A percentile compares a stretch with the other conserved stretches of the same genome.
Conservation (phyloP, 2,329 filamentous ascomycete genomes). For the Geosmithia flava region DNA sequence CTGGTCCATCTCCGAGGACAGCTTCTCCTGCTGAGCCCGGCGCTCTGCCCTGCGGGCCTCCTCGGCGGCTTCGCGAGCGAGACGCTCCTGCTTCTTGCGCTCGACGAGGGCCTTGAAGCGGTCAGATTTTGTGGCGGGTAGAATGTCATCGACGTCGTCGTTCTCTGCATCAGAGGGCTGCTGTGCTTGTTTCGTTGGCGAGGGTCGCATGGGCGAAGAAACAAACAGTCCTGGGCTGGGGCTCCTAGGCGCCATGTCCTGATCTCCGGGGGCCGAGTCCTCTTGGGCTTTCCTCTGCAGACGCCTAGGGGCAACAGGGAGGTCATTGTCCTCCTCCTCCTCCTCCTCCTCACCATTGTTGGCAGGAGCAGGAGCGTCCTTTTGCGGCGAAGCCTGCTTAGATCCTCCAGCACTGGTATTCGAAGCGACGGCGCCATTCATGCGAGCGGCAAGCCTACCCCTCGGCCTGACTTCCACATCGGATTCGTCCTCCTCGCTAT, state of each 20-base stretch:
- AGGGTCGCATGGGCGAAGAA: conserved; percentile 30
- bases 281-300: conserved; percentile 20
- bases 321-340: conserved; percentile 27
- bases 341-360: conserved; percentile 15
- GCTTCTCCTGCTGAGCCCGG: conserved; percentile 19
- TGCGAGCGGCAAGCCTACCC: conserved; percentile 51
- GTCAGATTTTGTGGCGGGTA: conserved; percentile 35
- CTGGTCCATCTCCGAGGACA: conserved; percentile 21
- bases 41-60: conserved; percentile 34
- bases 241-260: conserved; percentile 13
- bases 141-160: conserved; percentile 30
- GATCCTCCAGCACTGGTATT: not conserved
- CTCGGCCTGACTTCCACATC: conserved; percentile 34
- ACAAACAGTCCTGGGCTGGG: conserved; percentile 41
- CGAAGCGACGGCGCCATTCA: conserved; percentile 29
- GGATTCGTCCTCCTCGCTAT: conserved; percentile 28
- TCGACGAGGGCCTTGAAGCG: conserved; percentile 62
- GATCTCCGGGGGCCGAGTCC: conserved; percentile 21
- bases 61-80: conserved; percentile 51
- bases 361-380: conserved; percentile 6
- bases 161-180: conserved; percentile 30
- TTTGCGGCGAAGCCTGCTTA: conserved; percentile 12
- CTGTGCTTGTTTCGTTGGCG: conserved; percentile 13
- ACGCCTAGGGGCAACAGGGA: conserved; percentile 27
- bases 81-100: conserved; percentile 59